phyloP scores from a whole-genome alignment of 116 monocot genomes.

The Cymodocea nodosa region DNA sequence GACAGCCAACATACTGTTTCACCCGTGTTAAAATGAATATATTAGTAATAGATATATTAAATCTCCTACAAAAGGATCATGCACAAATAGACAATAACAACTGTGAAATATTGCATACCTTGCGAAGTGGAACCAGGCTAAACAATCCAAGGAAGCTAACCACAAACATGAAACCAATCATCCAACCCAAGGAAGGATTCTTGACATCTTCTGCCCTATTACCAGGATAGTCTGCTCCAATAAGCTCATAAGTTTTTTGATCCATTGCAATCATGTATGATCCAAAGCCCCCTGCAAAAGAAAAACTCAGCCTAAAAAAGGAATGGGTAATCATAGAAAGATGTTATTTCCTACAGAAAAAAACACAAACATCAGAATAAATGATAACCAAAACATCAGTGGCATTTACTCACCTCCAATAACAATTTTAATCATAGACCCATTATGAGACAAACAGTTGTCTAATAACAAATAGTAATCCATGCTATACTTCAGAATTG shows the following conservation, averaged over 20 bases:
- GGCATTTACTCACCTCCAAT: too few species aligned
- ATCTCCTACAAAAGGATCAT: too few species aligned
- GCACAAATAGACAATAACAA: background rate
- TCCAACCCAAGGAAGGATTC: constrained; percentile 92
- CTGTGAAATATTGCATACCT: constrained; percentile 28
- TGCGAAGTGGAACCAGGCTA: constrained; percentile 84
- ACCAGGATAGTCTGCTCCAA: constrained; percentile 86
- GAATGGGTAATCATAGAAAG: background rate
- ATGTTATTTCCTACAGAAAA: too few species aligned
- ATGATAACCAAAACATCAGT: too few species aligned
- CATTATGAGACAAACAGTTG: too few species aligned
- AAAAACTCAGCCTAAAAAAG: background rate
- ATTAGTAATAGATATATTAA: too few species aligned
- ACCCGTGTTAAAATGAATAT: too few species aligned
- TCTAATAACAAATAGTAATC: too few species aligned
- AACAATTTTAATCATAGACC: too few species aligned
- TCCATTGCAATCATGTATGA: constrained; percentile 95
- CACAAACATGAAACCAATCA: constrained; percentile 94
- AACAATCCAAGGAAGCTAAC: constrained; percentile 95
- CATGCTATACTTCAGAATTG: too few species aligned
- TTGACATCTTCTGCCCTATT: constrained; percentile 83
- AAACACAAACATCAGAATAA: too few species aligned
- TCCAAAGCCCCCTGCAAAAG: constrained; percentile 75
- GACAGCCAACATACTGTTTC: too few species aligned
- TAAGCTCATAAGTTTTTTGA: constrained; percentile 87